Conservation (phyloP, 108 stramenopile species). For the Cylindrotheca closterium region DNA sequence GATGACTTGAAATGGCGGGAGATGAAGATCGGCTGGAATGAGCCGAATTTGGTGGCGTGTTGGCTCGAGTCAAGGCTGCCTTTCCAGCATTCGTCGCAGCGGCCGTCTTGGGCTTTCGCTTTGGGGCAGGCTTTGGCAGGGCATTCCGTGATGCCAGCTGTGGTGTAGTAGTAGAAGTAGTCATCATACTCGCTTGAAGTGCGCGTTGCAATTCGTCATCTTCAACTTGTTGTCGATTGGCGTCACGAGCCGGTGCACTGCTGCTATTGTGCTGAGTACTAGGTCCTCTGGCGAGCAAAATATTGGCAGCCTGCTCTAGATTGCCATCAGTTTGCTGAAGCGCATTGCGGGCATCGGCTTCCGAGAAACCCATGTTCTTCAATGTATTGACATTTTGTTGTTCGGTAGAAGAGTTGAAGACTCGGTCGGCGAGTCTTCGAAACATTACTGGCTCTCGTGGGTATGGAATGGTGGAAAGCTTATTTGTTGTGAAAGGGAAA, state of each 20-base stretch:
- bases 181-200: slow-evolving; percentile 32
- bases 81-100: slow-evolving; percentile 45
- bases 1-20: slow-evolving; percentile 24
- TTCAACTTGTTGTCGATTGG: slow-evolving; percentile 16
- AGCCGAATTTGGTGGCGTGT: not conserved
- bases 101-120: too few species aligned
- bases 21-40: not conserved
- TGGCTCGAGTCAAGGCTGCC: slow-evolving; percentile 37
- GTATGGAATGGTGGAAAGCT: too few species aligned
- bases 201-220: slow-evolving; percentile 35
- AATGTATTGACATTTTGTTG: slow-evolving; percentile 11
- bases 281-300: slow-evolving; percentile 43
- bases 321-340: slow-evolving; percentile 58
- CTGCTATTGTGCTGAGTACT: not conserved
- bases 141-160: too few species aligned
- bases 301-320: slow-evolving; percentile 66
- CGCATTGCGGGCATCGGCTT: slow-evolving; percentile 51
- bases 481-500: too few species aligned
- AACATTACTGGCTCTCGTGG: too few species aligned
- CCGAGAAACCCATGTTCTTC: slow-evolving; percentile 71
- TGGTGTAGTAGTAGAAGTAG: slow-evolving; percentile 9
- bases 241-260: not conserved
- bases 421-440: slow-evolving; percentile 45
- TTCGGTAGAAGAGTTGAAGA: slow-evolving; percentile 31
- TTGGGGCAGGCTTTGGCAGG: slow-evolving; percentile 18